These are phyloP conservation scores for Irpex sp. DNA, from an alignment of 1,284 basidiomycete genomes.

Conservation along the genomic window DNA sequence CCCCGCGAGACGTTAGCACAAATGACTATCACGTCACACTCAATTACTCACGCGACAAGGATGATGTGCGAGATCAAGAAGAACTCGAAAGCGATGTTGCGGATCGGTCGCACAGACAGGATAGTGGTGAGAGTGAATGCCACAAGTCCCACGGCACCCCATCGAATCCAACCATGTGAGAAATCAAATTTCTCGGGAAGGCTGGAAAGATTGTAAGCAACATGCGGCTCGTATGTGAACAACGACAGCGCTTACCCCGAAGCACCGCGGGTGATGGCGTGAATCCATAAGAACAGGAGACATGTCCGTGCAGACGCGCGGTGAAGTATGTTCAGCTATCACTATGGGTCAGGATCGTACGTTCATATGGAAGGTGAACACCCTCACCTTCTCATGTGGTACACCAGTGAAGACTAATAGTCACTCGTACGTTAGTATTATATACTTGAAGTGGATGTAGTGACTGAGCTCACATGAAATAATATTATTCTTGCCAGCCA, in stretches of 20 bases:
- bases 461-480: constrained; percentile 33
- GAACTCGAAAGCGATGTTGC: constrained; percentile 40
- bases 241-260: constrained; percentile 19
- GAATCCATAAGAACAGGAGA: constrained; percentile 33
- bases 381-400: constrained; percentile 38
- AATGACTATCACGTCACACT: not conserved
- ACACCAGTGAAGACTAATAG: constrained; percentile 38
- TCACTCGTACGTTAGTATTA: not conserved
- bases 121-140: constrained; percentile 38
- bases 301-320: constrained; percentile 32
- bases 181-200: constrained; percentile 28
- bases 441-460: constrained; percentile 2
- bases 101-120: constrained; percentile 36
- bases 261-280: constrained; percentile 25
- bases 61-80: constrained; percentile 45
- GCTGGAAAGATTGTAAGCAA: constrained; percentile 13
- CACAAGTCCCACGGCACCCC: constrained; percentile 34
- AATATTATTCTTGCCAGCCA: constrained; percentile 46
- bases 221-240: not conserved
- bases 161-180: constrained; percentile 30
- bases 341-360: not conserved
- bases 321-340: constrained; percentile 32
- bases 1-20: not conserved
- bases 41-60: constrained; percentile 30
- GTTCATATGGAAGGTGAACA: not conserved